Evolutionary conservation across 1,139 yeast species (phyloP).

Genomic region (Magnusiomyces clavatus): DNA sequence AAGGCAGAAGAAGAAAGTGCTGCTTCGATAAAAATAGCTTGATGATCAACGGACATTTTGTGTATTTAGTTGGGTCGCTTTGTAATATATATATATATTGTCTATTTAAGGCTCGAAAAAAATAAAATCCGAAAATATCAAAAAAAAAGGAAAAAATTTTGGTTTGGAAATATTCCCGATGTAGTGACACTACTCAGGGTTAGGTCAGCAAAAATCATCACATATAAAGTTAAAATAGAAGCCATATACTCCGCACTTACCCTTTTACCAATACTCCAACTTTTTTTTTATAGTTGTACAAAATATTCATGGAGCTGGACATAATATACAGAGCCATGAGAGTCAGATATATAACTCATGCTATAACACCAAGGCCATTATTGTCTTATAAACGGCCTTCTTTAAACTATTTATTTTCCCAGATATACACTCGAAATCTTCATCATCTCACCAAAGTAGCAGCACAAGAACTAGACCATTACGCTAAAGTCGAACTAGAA

Average conservation of each 20-base stretch:
- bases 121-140: no score
- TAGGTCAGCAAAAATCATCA: no score
- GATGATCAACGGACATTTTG: conserved; percentile 33
- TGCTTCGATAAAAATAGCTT: conserved; percentile 63
- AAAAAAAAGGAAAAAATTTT: no score
- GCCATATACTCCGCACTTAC: no score
- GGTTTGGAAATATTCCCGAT: no score
- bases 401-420: background rate
- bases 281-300: no score
- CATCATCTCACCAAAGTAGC: background rate
- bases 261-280: no score
- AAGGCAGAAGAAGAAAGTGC: conserved; percentile 78
- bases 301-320: no score
- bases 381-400: background rate
- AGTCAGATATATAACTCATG: background rate
- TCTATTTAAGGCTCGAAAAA: no score
- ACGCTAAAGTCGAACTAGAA: conserved; percentile 4
- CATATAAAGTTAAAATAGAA: no score
- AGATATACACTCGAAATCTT: background rate
- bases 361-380: background rate
- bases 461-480: conserved; percentile 1
- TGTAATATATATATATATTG: no score
- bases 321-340: background rate
- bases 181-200: no score
- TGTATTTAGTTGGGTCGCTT: background rate